These are phyloP conservation scores for Eucalyptus pumila DNA, from an alignment of 345 rosid genomes.

Conservation along the genomic window DNA sequence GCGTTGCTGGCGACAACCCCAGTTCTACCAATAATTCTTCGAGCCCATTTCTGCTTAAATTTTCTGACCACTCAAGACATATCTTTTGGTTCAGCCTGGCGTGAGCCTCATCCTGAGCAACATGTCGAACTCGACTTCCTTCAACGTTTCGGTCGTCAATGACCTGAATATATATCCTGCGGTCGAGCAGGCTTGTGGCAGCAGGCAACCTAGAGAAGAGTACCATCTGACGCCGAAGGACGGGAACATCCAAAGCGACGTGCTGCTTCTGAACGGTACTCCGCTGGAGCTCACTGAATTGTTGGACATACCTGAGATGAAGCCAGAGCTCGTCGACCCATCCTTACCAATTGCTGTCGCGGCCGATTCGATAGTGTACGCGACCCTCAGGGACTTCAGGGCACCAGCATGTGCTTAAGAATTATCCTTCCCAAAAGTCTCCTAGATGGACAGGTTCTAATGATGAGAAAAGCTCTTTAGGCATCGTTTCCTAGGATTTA, in stretches of 20 bases:
- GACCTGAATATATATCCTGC: conserved; percentile 11
- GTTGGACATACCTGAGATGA: conserved; percentile 27
- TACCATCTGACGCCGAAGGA: conserved; percentile 47
- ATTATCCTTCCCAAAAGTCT: neutral
- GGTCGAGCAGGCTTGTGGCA: neutral
- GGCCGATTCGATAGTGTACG: conserved; percentile 26
- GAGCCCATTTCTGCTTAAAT: neutral
- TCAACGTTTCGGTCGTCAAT: conserved; percentile 10
- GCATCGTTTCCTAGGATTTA: neutral
- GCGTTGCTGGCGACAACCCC: neutral
- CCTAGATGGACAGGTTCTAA: neutral
- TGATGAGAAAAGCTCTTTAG: neutral
- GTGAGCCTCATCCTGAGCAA: conserved; percentile 31
- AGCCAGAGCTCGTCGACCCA: conserved; percentile 25
- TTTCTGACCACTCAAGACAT: neutral
- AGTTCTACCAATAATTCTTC: neutral
- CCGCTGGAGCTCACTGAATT: conserved; percentile 26
- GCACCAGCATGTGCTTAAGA: conserved; percentile 48
- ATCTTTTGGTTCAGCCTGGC: conserved; percentile 12
- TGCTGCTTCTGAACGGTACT: conserved; percentile 33
- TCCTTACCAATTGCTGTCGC: conserved; percentile 14
- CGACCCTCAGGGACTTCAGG: conserved; percentile 20
- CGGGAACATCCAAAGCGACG: conserved; percentile 50
- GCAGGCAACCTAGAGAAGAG: conserved; percentile 20
- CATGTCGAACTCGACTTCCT: conserved; percentile 28